These are phyloP conservation scores for Prunus padus DNA, from an alignment of 306 rosid genomes.

Conservation along the genomic window DNA sequence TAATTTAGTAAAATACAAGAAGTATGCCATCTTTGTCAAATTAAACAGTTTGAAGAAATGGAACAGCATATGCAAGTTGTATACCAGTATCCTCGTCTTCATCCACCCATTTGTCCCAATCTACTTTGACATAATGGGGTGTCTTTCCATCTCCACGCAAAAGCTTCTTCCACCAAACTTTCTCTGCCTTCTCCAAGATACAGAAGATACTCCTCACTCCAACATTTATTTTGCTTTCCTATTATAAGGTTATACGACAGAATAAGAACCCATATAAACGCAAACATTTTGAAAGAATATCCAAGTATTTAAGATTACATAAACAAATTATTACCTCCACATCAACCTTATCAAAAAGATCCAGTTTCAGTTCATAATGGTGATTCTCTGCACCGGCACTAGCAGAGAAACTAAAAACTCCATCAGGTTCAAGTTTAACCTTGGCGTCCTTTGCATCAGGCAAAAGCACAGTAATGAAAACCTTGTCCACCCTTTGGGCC, in stretches of 20 bases:
- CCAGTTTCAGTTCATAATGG: constrained; percentile 69
- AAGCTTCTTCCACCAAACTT: constrained; percentile 84
- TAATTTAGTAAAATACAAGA: neutral
- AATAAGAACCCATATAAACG: neutral
- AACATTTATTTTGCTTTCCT: constrained; percentile 87
- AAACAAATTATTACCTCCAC: constrained; percentile 58
- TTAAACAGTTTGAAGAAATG: neutral
- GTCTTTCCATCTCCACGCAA: constrained; percentile 71
- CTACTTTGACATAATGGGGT: constrained; percentile 88
- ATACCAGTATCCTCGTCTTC: constrained; percentile 81
- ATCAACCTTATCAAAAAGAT: constrained; percentile 87
- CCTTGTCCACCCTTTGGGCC: constrained; percentile 95
- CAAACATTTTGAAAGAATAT: neutral
- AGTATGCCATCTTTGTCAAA: neutral
- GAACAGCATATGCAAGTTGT: neutral
- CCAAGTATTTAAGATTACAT: neutral
- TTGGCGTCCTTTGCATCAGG: constrained; percentile 80
- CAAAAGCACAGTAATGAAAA: constrained; percentile 72
- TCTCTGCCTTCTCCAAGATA: constrained; percentile 79
- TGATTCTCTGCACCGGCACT: constrained; percentile 71
- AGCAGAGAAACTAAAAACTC: constrained; percentile 64
- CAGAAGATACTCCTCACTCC: constrained; percentile 79
- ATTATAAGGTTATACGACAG: neutral
- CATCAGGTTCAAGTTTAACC: constrained; percentile 89
- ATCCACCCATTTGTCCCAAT: constrained; percentile 98